These are phyloP conservation scores for Aspergillus campestris DNA, from an alignment of 495 filamentous ascomycete species.

Conservation along the genomic window DNA sequence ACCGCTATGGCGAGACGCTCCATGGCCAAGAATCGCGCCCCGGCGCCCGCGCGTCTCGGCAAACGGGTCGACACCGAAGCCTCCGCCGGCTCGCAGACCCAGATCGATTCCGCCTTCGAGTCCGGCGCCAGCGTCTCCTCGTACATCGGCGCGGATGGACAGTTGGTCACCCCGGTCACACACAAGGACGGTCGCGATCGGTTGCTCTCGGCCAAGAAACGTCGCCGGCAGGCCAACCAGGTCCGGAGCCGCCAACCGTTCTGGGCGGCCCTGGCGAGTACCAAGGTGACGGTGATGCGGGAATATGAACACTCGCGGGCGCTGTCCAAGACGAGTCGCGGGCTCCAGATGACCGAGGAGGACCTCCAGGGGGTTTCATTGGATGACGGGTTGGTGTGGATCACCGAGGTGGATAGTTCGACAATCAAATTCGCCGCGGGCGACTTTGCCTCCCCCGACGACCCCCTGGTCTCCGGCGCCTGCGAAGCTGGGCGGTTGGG, in stretches of 20 bases:
- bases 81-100: constrained; percentile 40
- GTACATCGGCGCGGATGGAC: constrained; percentile 43
- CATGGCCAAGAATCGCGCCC: constrained; percentile 42
- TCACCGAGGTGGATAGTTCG: constrained; percentile 72
- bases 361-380: constrained; percentile 76
- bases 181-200: constrained; percentile 48
- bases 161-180: constrained; percentile 37
- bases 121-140: constrained; percentile 39
- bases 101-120: constrained; percentile 37
- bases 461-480: constrained; percentile 20
- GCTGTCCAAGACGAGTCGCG: constrained; percentile 60
- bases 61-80: constrained; percentile 52
- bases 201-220: constrained; percentile 62
- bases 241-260: constrained; percentile 85
- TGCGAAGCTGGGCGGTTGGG: constrained; percentile 29
- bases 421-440: constrained; percentile 77
- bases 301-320: constrained; percentile 84
- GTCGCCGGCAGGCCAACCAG: constrained; percentile 78
- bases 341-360: constrained; percentile 64
- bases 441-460: constrained; percentile 45
- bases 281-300: constrained; percentile 87
- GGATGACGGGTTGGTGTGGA: constrained; percentile 76
- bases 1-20: constrained; percentile 46
- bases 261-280: constrained; percentile 89
- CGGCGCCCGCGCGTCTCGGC: constrained; percentile 29